These are phyloP conservation scores for Fusarium transvaalense DNA, from an alignment of 2,329 filamentous ascomycete species.

Conservation along the genomic window DNA sequence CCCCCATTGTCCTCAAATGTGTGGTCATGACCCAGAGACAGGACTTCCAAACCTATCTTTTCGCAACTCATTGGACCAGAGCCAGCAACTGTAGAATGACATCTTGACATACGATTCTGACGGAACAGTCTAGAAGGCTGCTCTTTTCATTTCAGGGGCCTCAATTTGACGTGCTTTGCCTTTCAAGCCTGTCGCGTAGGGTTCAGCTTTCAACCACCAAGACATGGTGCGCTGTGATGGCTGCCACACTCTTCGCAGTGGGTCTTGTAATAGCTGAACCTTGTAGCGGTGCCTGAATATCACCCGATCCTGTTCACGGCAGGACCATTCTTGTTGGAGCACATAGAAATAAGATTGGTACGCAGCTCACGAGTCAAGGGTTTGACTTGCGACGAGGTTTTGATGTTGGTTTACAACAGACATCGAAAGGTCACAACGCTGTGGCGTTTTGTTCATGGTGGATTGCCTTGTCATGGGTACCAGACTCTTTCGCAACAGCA, in stretches of 20 bases:
- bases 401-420: too few species aligned
- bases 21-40: background rate
- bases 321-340: background rate
- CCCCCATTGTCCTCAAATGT: background rate
- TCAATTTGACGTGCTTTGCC: background rate
- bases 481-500: background rate
- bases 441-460: background rate
- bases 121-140: background rate
- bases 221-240: background rate
- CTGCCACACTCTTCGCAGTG: background rate
- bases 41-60: background rate
- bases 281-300: conserved; percentile 1
- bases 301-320: background rate
- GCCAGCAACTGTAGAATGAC: background rate
- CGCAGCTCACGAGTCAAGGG: background rate
- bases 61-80: background rate
- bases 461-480: too few species aligned
- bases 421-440: too few species aligned
- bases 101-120: background rate
- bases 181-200: background rate
- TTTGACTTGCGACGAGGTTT: background rate
- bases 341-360: background rate
- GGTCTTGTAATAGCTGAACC: background rate
- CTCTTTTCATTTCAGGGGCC: background rate
- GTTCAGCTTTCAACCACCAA: background rate